Evolutionary conservation across 2,329 filamentous ascomycete species (phyloP).

Genomic region (Dactylellina leptospora): DNA sequence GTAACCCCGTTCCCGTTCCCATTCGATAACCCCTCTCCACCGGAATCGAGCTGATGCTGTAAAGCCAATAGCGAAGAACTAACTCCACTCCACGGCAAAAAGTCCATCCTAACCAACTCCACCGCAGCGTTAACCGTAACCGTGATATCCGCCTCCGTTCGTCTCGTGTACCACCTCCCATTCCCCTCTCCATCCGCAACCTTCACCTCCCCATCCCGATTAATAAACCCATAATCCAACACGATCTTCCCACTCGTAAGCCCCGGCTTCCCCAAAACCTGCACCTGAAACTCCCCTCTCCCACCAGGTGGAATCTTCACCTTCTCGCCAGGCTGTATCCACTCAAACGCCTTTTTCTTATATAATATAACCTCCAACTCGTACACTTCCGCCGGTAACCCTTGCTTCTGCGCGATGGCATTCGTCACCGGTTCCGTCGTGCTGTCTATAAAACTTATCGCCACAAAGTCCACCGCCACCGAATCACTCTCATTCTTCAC

Average conservation of each 20-base stretch:
- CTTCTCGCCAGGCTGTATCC: slow-evolving; percentile 67
- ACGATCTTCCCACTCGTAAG: slow-evolving; percentile 81
- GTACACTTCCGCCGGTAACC: slow-evolving; percentile 80
- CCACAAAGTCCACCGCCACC: slow-evolving; percentile 80
- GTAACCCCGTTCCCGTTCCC: slow-evolving; percentile 59
- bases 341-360: slow-evolving; percentile 72
- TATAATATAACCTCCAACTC: slow-evolving; percentile 84
- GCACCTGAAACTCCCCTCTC: slow-evolving; percentile 78
- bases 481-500: slow-evolving; percentile 77
- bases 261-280: slow-evolving; percentile 85
- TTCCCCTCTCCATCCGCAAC: slow-evolving; percentile 67
- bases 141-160: slow-evolving; percentile 80
- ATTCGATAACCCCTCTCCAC: slow-evolving; percentile 7
- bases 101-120: slow-evolving; percentile 80
- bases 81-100: slow-evolving; percentile 78
- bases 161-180: slow-evolving; percentile 82
- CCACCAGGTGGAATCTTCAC: slow-evolving; percentile 71
- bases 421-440: slow-evolving; percentile 79
- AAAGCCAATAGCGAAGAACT: slow-evolving; percentile 54
- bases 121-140: slow-evolving; percentile 93
- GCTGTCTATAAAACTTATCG: slow-evolving; percentile 90
- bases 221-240: slow-evolving; percentile 81
- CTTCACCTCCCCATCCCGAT: slow-evolving; percentile 65
- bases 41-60: slow-evolving; percentile 26
- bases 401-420: slow-evolving; percentile 78